A percentile compares a stretch with the other conserved stretches of the same genome.
Evolutionary conservation across 176 grass and related monocot species (phyloP).

Genomic region (Carex cristatella): DNA sequence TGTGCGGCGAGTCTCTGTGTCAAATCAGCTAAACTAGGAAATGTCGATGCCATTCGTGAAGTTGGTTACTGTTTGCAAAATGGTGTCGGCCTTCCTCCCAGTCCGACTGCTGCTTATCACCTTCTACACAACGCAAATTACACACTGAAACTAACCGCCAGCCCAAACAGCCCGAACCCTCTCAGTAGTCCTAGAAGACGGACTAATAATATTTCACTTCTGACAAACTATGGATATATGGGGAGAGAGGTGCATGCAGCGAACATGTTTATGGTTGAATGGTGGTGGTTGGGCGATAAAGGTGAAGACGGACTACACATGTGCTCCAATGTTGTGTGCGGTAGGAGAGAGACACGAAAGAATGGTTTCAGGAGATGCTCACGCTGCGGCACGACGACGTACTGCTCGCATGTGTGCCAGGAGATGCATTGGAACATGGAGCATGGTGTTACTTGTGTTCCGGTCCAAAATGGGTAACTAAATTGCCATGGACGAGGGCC

Average conservation of each 20-base stretch:
- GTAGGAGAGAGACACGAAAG: constrained; percentile 51
- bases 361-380: constrained; percentile 78
- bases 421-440: constrained; percentile 75
- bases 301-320: constrained; percentile 27
- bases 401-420: constrained; percentile 85
- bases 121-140: constrained; percentile 64
- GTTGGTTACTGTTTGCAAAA: constrained; percentile 78
- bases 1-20: constrained; percentile 61
- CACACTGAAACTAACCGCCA: constrained; percentile 28
- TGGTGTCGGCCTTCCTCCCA: constrained; percentile 55
- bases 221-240: constrained; percentile 6
- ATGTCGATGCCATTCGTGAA: constrained; percentile 72
- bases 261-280: constrained; percentile 66
- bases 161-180: background rate
- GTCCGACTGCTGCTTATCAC: constrained; percentile 41
- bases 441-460: constrained; percentile 48
- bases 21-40: constrained; percentile 57
- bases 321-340: constrained; percentile 60
- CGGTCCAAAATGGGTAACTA: background rate
- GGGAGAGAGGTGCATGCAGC: constrained; percentile 45
- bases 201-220: background rate
- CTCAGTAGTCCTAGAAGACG: constrained; percentile 1
- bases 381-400: constrained; percentile 59
- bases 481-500: background rate
- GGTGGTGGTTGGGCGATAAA: constrained; percentile 25